Conservation (phyloP, 139 green algal species). For the Mesotaenium endlicherianum region DNA sequence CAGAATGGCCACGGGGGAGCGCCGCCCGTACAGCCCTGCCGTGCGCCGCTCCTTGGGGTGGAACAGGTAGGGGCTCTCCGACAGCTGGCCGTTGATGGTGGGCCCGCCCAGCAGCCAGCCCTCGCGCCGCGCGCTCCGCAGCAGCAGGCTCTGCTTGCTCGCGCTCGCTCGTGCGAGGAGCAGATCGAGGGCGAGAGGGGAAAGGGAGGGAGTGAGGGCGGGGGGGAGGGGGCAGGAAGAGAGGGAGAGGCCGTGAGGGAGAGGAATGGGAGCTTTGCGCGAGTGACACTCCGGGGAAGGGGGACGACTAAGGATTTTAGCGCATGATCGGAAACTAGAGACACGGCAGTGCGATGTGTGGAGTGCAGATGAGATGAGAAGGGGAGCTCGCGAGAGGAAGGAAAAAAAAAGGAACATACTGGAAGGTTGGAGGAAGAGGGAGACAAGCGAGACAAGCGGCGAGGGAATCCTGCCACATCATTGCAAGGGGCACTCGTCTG, state of each 20-base stretch:
- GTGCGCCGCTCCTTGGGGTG: conserved; percentile 45
- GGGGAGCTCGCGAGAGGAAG: not conserved
- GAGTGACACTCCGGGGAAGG: not conserved
- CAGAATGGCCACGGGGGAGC: conserved; percentile 36
- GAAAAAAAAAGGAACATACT: too few relatives aligned
- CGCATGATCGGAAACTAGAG: not conserved
- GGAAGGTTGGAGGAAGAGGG: too few relatives aligned
- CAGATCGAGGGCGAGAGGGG: too few relatives aligned
- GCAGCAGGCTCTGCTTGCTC: conserved; percentile 32
- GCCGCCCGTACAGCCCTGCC: conserved; percentile 35
- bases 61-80: conserved; percentile 45
- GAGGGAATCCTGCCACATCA: too few relatives aligned
- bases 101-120: conserved; percentile 28
- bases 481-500: too few relatives aligned
- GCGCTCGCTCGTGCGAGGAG: too few relatives aligned
- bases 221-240: not conserved
- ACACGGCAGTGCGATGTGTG: not conserved
- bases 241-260: not conserved
- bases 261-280: not conserved
- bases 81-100: conserved; percentile 23
- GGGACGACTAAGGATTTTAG: not conserved
- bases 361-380: not conserved
- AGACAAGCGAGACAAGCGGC: too few relatives aligned
- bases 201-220: not conserved
- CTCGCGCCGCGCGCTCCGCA: conserved; percentile 15